These are phyloP conservation scores for Botrytis sinoallii DNA, from an alignment of 2,329 filamentous ascomycete species.

Conservation along the genomic window DNA sequence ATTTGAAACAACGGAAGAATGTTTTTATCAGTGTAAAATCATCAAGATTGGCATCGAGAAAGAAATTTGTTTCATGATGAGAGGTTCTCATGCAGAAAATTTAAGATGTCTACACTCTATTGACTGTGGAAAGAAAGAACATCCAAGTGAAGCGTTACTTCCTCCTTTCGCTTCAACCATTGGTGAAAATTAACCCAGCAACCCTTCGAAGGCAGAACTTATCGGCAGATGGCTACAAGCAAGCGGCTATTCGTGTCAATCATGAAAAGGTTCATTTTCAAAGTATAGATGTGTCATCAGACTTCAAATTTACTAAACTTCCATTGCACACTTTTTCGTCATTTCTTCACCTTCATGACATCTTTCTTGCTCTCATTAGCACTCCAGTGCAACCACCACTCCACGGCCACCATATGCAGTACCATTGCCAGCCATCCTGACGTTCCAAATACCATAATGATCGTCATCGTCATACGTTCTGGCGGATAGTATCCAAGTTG, in stretches of 20 bases:
- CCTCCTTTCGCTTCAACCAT: not conserved
- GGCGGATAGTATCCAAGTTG: not conserved
- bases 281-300: not conserved
- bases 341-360: not conserved
- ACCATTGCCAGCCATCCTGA: not conserved
- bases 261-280: not conserved
- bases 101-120: not conserved
- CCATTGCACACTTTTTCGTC: not conserved
- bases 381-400: constrained; percentile 2
- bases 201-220: not conserved
- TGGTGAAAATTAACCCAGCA: not conserved
- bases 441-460: not conserved
- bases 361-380: not conserved
- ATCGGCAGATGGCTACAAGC: not conserved
- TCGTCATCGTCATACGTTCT: not conserved
- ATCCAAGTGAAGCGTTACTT: not conserved
- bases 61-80: not conserved
- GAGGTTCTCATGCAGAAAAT: not conserved
- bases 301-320: not conserved
- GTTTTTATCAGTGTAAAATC: not conserved
- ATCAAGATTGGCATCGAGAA: not conserved
- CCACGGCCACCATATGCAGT: not conserved
- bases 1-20: not conserved
- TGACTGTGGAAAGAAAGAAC: not conserved
- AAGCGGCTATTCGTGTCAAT: not conserved